phyloP scores from a whole-genome alignment of 2,329 filamentous ascomycete genomes.

The Triangularia setosa region DNA sequence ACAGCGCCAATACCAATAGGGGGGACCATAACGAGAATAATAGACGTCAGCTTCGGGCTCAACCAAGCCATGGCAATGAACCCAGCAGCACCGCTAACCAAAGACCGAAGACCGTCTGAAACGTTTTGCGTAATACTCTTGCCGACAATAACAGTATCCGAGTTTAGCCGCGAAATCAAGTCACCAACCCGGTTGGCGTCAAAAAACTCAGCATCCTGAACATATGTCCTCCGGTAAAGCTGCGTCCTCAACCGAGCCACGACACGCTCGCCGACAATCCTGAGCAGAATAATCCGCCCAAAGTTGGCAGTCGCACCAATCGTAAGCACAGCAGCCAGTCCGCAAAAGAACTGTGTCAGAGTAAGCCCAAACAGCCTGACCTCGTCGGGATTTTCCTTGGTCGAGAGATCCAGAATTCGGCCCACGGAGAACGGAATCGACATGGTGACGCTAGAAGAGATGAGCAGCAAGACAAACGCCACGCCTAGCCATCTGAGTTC shows the following conservation, averaged over 20 bases:
- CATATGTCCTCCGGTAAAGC: constrained; percentile 85
- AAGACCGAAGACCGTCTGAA: constrained; percentile 86
- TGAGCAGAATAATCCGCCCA: constrained; percentile 84
- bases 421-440: constrained; percentile 95
- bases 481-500: constrained; percentile 73
- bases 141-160: constrained; percentile 95
- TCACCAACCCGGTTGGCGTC: constrained; percentile 97
- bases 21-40: constrained; percentile 82
- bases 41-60: constrained; percentile 81
- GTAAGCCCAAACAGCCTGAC: constrained; percentile 77
- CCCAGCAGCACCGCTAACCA: constrained; percentile 86
- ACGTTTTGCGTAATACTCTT: constrained; percentile 98
- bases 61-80: constrained; percentile 95
- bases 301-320: constrained; percentile 89
- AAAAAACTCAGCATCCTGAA: constrained; percentile 99
- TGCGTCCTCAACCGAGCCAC: constrained; percentile 85
- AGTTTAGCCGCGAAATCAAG: constrained; percentile 89
- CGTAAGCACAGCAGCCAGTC: constrained; percentile 70
- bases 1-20: constrained; percentile 88
- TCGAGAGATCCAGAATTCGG: constrained; percentile 88
- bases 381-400: constrained; percentile 64
- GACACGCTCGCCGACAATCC: constrained; percentile 92
- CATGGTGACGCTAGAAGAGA: constrained; percentile 93
- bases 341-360: constrained; percentile 82
- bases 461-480: constrained; percentile 79